These are phyloP conservation scores for Pleurotus citrinopileatus DNA, from an alignment of 768 basidiomycete genomes.

Conservation along the genomic window DNA sequence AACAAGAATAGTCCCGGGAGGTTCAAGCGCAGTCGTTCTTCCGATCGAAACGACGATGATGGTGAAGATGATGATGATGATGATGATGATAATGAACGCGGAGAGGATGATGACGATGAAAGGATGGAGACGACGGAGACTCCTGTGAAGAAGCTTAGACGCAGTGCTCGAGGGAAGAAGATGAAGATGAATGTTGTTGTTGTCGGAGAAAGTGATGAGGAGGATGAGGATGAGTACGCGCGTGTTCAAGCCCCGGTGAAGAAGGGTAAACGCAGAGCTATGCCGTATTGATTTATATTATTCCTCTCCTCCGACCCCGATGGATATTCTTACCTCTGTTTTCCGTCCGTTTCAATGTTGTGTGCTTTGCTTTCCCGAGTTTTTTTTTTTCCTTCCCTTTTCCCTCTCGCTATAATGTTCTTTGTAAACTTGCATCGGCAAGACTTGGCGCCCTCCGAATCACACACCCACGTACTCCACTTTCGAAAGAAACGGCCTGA, in stretches of 20 bases:
- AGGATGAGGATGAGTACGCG: constrained; percentile 29
- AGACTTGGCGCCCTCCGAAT: no score
- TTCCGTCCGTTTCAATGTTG: neutral
- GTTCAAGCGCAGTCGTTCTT: constrained; percentile 23
- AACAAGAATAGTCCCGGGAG: constrained; percentile 37
- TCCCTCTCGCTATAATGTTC: no score
- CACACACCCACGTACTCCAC: no score
- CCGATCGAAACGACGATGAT: neutral
- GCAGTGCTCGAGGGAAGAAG: constrained; percentile 26
- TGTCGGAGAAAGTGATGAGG: constrained; percentile 24
- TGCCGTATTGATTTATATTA: neutral
- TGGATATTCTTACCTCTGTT: neutral
- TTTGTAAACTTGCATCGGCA: no score
- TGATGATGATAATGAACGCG: no score
- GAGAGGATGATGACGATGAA: neutral
- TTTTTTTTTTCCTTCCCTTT: no score
- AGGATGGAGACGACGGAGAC: constrained; percentile 14
- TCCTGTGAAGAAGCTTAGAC: constrained; percentile 28
- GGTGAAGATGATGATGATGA: neutral
- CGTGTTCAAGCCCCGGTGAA: constrained; percentile 19
- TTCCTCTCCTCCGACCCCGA: neutral
- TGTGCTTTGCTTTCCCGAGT: no score
- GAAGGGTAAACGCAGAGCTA: constrained; percentile 10
- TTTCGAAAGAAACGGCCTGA: no score
- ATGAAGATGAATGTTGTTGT: constrained; percentile 21